A percentile compares a stretch with the other conserved stretches of the same genome.
These are phyloP conservation scores for Eleusine indica DNA, from an alignment of 176 grass and related monocot species.

Conservation along the genomic window DNA sequence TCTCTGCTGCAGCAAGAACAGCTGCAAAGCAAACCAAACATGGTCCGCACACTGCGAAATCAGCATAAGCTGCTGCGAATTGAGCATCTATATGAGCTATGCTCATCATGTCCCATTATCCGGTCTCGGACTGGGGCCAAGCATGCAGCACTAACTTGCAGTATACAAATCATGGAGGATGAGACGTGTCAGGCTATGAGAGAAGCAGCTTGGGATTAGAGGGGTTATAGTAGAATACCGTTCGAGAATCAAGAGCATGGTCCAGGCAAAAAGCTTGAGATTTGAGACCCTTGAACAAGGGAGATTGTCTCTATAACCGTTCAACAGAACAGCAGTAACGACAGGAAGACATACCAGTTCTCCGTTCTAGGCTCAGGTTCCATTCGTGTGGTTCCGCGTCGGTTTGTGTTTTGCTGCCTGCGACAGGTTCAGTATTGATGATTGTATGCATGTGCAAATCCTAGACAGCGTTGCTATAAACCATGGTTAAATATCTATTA, in stretches of 20 bases:
- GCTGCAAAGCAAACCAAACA: background rate
- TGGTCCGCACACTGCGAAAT: constrained; percentile 29
- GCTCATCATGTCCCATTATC: constrained; percentile 30
- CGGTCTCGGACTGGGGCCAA: constrained; percentile 10
- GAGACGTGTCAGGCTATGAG: constrained; percentile 12
- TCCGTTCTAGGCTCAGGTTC: constrained; percentile 39
- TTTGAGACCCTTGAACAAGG: constrained; percentile 37
- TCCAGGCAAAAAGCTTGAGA: constrained; percentile 8
- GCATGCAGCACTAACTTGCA: background rate
- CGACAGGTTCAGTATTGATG: constrained; percentile 44
- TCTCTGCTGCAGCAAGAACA: background rate
- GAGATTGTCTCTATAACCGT: constrained; percentile 28
- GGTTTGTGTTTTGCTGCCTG: constrained; percentile 12
- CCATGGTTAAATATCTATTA: background rate
- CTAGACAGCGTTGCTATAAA: background rate
- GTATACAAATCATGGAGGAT: constrained; percentile 3
- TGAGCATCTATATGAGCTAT: constrained; percentile 14
- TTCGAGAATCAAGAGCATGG: constrained; percentile 37
- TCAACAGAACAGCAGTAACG: constrained; percentile 14
- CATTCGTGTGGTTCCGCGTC: constrained; percentile 38
- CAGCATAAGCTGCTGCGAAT: constrained; percentile 15
- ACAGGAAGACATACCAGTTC: constrained; percentile 20
- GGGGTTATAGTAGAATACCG: constrained; percentile 14
- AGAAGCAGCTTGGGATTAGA: background rate
- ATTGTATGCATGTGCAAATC: background rate